Conservation (phyloP, 2,329 filamentous ascomycete genomes). For the Aspergillus uvarum region DNA sequence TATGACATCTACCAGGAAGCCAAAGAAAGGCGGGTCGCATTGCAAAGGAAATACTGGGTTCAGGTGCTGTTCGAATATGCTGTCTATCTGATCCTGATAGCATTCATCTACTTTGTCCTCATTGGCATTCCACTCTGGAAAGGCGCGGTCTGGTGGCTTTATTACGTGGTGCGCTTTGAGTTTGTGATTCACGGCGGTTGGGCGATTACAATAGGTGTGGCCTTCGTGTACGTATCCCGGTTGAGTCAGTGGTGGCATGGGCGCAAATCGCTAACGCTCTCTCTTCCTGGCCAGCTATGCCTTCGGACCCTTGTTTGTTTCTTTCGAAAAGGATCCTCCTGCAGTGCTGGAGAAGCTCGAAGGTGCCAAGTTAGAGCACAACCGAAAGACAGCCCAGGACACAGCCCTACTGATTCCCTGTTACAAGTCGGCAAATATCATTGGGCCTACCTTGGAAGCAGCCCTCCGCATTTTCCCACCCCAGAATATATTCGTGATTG, state of each 20-base stretch:
- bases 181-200: conserved; percentile 44
- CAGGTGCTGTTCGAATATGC: conserved; percentile 41
- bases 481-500: conserved; percentile 49
- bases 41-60: conserved; percentile 35
- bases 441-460: conserved; percentile 45
- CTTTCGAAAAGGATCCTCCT: conserved; percentile 35
- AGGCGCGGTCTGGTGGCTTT: conserved; percentile 47
- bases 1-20: conserved; percentile 6
- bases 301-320: conserved; percentile 31
- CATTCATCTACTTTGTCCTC: conserved; percentile 48
- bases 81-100: conserved; percentile 38
- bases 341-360: background rate
- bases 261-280: background rate
- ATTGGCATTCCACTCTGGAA: conserved; percentile 49
- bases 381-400: conserved; percentile 26
- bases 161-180: conserved; percentile 41
- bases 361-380: conserved; percentile 13
- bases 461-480: conserved; percentile 49
- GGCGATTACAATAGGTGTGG: conserved; percentile 40
- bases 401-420: conserved; percentile 50
- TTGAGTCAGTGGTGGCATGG: too few relatives aligned
- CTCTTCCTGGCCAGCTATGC: conserved; percentile 23
- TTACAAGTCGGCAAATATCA: conserved; percentile 48
- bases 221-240: conserved; percentile 32
- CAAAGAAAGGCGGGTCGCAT: background rate